Conservation (phyloP, 495 filamentous ascomycete species). For the Aspergillus nidulans region DNA sequence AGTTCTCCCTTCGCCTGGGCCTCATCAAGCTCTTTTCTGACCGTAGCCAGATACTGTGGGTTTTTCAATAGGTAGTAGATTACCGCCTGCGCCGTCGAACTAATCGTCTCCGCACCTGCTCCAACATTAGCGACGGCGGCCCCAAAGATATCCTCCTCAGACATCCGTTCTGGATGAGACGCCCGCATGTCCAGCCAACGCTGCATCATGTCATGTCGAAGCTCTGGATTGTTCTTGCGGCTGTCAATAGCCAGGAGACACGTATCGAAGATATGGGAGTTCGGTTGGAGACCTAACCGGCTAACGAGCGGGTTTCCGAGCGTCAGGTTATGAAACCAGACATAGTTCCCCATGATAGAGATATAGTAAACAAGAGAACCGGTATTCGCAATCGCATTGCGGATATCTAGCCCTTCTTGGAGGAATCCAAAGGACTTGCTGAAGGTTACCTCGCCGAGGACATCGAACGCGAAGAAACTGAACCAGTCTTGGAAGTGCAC, state of each 20-base stretch:
- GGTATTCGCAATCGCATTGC: slow-evolving; percentile 38
- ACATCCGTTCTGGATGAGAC: slow-evolving; percentile 37
- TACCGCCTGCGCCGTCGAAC: slow-evolving; percentile 34
- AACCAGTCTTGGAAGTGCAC: slow-evolving; percentile 43
- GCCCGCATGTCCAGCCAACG: slow-evolving; percentile 37
- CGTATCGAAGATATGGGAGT: slow-evolving; percentile 41
- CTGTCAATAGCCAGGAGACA: slow-evolving; percentile 33
- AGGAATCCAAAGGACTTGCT: slow-evolving; percentile 43
- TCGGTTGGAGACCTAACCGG: slow-evolving; percentile 34
- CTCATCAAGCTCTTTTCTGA: slow-evolving; percentile 34
- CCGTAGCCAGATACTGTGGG: slow-evolving; percentile 25
- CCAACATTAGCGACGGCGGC: slow-evolving; percentile 36
- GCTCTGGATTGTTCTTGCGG: slow-evolving; percentile 32
- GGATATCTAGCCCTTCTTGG: slow-evolving; percentile 34
- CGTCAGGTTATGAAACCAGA: slow-evolving; percentile 33
- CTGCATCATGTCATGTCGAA: slow-evolving; percentile 40
- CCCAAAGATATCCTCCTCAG: slow-evolving; percentile 34
- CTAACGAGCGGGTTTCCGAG: slow-evolving; percentile 41
- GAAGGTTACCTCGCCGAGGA: slow-evolving; percentile 38
- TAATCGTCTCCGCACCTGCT: slow-evolving; percentile 44
- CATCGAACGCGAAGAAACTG: slow-evolving; percentile 46
- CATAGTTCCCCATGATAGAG: slow-evolving; percentile 35
- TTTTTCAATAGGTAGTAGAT: slow-evolving; percentile 31
- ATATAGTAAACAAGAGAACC: slow-evolving; percentile 33
- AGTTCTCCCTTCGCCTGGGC: slow-evolving; percentile 24